Base-by-base conservation (phyloP, 1,284 basidiomycete genomes). In the Ustanciosporium gigantosporum region DNA sequence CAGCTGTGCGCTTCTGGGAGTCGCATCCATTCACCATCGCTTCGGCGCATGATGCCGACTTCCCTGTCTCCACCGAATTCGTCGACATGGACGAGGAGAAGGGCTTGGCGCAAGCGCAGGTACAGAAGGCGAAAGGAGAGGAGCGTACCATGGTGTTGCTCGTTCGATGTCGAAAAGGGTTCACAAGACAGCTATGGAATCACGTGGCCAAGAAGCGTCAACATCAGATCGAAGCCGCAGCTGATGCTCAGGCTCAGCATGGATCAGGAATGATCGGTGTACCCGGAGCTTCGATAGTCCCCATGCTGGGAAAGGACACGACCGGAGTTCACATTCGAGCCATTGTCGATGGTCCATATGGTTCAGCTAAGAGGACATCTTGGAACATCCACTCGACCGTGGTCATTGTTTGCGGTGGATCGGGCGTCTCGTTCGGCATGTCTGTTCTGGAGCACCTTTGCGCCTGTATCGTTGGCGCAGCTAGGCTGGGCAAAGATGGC, bases 11-110 rank as follows among this genome's bases (percentile, higher is more conserved):
- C 6, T 81, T 80, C 35, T 82, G 87, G 74, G 84, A 86, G 39
- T 84, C 85, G 3, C 90, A 92, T 73, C 90, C 90, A 1, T 92
- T 91, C 79, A 91, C 90, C 0, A 86, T 86, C 52, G 85, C 85
- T 16, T 86, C 85, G 31, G 82, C 86, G 23, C 86, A 85, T 71
- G 85, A 88, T 56, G 60, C 69, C 36, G 61, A 59, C n/a, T 61
- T 64, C 21, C 59, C 66, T 5, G 49, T 51, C 29, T 48, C 67
- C n/a, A 61, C 64, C 37, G 52, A 55, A 31, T 57, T 60, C 35
- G 45, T 59, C 36, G 61, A 68, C 20, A 60, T 44, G 14, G 64
- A 66, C 25, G 48, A 46, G 23, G 53, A 67, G 19, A 55, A 65
- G 39, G 62, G 53, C 14, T 31, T 46, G 8, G 36, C 43, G 0